Evolutionary conservation across 495 filamentous ascomycete genomes (phyloP).

Genomic region (Hypoxylon fragiforme): DNA sequence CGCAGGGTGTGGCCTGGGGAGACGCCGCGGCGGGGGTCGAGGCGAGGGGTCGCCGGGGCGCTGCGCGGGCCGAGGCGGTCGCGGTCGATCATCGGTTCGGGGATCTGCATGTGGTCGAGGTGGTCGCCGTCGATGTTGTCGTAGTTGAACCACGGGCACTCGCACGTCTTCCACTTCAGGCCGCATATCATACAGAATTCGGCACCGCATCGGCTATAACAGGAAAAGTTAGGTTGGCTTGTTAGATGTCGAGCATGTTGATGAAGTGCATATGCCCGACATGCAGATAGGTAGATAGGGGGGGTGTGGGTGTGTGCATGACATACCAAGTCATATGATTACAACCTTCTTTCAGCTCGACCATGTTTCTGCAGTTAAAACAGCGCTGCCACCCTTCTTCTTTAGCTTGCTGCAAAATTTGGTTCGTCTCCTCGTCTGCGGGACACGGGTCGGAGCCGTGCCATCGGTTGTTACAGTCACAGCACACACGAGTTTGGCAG

Average conservation of each 20-base stretch:
- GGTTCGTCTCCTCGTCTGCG: constrained; percentile 66
- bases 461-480: constrained; percentile 70
- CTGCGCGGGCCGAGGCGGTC: constrained; percentile 27
- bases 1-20: constrained; percentile 27
- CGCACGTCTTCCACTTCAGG: constrained; percentile 76
- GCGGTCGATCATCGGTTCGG: constrained; percentile 39
- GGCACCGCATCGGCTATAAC: constrained; percentile 67
- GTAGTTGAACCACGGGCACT: constrained; percentile 80
- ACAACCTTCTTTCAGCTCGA: constrained; percentile 80
- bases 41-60: constrained; percentile 2
- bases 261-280: no score
- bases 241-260: no score
- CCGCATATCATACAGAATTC: constrained; percentile 86
- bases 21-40: constrained; percentile 13
- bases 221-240: no score
- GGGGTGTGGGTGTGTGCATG: no score
- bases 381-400: constrained; percentile 78
- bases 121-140: constrained; percentile 60
- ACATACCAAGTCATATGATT: constrained; percentile 84
- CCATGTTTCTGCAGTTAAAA: constrained; percentile 70
- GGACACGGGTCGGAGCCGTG: constrained; percentile 70
- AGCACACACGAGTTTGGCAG: constrained; percentile 76
- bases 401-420: constrained; percentile 67
- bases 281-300: not conserved
- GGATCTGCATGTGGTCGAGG: constrained; percentile 60